phyloP scores from a whole-genome alignment of 306 rosid species.

The Citrullus mucosospermus region DNA sequence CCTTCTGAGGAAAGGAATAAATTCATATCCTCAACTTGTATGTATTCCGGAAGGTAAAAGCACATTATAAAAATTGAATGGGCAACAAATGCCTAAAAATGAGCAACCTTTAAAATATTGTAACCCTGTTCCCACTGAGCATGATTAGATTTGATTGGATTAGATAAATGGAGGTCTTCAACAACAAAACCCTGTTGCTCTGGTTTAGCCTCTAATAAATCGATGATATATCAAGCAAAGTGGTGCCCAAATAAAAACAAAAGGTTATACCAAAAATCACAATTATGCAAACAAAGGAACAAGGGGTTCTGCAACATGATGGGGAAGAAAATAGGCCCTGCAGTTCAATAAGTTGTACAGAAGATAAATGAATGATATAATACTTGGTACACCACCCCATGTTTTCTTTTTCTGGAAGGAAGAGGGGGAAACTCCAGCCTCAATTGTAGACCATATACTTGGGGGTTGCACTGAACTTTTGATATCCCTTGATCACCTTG shows the following conservation, averaged over 20 bases:
- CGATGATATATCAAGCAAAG: neutral
- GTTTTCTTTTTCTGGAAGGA: neutral
- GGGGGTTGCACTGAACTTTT: conserved; percentile 97
- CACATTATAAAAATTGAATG: neutral
- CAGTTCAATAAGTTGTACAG: neutral
- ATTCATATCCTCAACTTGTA: neutral
- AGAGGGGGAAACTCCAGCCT: conserved; percentile 14
- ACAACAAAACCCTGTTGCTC: neutral
- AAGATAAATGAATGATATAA: neutral
- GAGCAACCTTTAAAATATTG: neutral
- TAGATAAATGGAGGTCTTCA: neutral
- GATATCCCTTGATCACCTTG: conserved; percentile 96
- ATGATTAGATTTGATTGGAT: neutral
- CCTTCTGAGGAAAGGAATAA: neutral
- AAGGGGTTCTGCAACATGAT: neutral
- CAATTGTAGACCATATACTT: conserved; percentile 97
- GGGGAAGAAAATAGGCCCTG: neutral
- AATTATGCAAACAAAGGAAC: neutral
- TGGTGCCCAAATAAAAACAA: neutral
- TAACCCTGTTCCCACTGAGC: neutral
- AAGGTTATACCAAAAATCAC: neutral
- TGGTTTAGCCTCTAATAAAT: neutral
- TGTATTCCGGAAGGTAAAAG: neutral
- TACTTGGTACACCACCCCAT: neutral
- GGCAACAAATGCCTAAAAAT: neutral